Percentiles rank a stretch among this genome's conserved stretches.
These are phyloP conservation scores for Phlebiopsis flavidoalba DNA, from an alignment of 768 basidiomycete genomes.

Conservation along the genomic window DNA sequence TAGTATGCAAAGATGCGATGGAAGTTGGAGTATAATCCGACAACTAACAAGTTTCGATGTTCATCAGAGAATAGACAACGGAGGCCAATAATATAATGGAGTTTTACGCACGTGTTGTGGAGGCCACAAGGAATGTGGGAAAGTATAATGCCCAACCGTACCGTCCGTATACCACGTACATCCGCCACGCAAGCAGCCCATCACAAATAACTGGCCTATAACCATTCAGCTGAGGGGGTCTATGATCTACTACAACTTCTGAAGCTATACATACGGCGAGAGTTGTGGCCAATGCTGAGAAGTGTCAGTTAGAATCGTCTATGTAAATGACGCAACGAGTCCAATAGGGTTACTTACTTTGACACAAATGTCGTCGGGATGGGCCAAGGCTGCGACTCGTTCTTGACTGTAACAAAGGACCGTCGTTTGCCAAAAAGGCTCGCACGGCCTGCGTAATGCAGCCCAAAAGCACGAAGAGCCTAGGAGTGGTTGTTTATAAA, in stretches of 20 bases:
- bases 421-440: slow-evolving; percentile 15
- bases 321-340: too few relatives aligned
- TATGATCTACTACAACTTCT: too few relatives aligned
- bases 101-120: slow-evolving; percentile 16
- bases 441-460: slow-evolving; percentile 15
- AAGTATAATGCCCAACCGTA: slow-evolving; percentile 17
- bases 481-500: neutral
- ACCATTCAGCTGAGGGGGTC: too few relatives aligned
- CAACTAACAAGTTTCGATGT: neutral
- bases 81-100: neutral
- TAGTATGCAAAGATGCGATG: neutral
- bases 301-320: too few relatives aligned
- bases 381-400: slow-evolving; percentile 13
- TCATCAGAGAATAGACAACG: neutral
- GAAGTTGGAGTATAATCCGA: slow-evolving; percentile 3
- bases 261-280: neutral
- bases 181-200: slow-evolving; percentile 21
- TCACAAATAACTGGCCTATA: slow-evolving; percentile 19
- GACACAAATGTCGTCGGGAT: slow-evolving; percentile 15
- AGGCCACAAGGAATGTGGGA: slow-evolving; percentile 5
- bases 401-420: neutral
- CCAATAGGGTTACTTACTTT: slow-evolving; percentile 1
- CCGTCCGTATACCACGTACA: slow-evolving; percentile 16
- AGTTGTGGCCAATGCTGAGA: neutral
- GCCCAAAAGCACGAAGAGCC: slow-evolving; percentile 15